Percentiles rank a stretch among this genome's conserved stretches.
Evolutionary conservation across 768 basidiomycete genomes (phyloP).

Genomic region (Termitomyces sp.): DNA sequence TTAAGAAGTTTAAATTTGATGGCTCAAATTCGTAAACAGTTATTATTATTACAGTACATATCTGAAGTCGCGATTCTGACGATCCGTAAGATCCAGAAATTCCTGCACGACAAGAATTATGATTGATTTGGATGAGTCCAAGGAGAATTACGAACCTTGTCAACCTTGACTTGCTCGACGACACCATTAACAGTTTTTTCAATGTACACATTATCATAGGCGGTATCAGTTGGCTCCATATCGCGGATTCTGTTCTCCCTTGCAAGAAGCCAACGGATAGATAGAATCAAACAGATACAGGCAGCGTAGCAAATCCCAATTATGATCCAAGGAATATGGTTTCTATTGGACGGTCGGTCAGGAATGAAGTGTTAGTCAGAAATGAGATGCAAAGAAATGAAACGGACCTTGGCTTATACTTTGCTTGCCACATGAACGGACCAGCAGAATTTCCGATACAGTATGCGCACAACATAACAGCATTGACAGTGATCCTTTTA

Average conservation of each 20-base stretch:
- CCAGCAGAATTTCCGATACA: conserved; percentile 57
- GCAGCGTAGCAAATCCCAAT: conserved; percentile 58
- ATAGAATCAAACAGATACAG: conserved; percentile 41
- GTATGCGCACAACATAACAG: conserved; percentile 70
- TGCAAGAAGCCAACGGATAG: conserved; percentile 47
- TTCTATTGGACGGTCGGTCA: conserved; percentile 28
- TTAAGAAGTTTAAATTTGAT: background rate
- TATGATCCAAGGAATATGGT: conserved; percentile 72
- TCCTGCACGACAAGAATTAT: conserved; percentile 31
- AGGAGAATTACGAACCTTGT: conserved; percentile 45
- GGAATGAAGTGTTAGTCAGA: background rate
- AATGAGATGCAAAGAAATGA: background rate
- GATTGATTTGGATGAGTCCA: background rate
- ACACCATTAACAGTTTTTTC: conserved; percentile 50
- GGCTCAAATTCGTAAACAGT: too few species aligned
- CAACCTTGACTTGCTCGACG: conserved; percentile 48
- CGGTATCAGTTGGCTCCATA: conserved; percentile 41
- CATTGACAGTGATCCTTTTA: conserved; percentile 64
- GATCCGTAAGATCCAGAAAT: conserved; percentile 69
- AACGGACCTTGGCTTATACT: conserved; percentile 59
- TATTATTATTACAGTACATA: conserved; percentile 48
- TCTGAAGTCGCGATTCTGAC: conserved; percentile 66
- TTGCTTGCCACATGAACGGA: conserved; percentile 74
- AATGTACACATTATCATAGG: conserved; percentile 59
- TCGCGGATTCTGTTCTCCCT: conserved; percentile 65